Base-by-base conservation (phyloP, 2,329 filamentous ascomycete genomes). In the Acarospora socialis region DNA sequence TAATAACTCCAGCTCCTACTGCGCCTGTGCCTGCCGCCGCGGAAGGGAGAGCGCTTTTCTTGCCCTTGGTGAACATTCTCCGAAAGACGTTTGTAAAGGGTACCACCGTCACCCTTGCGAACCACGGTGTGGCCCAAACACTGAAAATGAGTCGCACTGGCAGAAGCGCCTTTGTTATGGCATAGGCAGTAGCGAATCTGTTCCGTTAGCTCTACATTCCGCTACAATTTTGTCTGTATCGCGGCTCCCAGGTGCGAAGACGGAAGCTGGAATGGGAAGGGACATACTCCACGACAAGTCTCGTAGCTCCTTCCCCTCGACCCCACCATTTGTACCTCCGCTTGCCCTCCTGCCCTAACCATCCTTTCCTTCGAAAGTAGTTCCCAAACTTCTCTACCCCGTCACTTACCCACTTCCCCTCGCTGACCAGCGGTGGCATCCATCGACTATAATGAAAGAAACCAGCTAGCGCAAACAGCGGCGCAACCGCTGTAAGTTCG, bases 111-210 rank as follows among this genome's bases (percentile, higher is more conserved):
- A 70, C 59, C 25, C 75, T 68, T 2, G 86, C 86, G 63, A 95
- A 92, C 79, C 82, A 92, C 3, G 90, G 90, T 28, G 90, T 93
- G 9, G 70, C 78, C 82, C 81, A 92, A 3, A 92, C 68, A 57
- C 86, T 93, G 5, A 73, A 56, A 16, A 77, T 60, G 39, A 98
- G 70, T 43, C 90, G 68, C 8, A 81, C 47, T 0, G 90, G 83
- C 41, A 98, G 53, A 36, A 95, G 50, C 10, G 73, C 74, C 59
- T 98, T 98, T 1, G 83, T 92, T 40, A 94, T 69, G 1, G 83
- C 80, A 61, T 90, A 98, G 4, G 90, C 86, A 13, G 90, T 78
- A 15, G 82, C 90, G 41, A 95, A 71, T 54, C 50, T 52, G 31
- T 35, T 20, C 19, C n/a, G n/a, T n/a, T n/a, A n/a, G n/a, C n/a